Evolutionary conservation across 2,329 filamentous ascomycete species (phyloP), one percentile per base, ranked within the genome.

Genomic region (Trichophyton verrucosum): DNA sequence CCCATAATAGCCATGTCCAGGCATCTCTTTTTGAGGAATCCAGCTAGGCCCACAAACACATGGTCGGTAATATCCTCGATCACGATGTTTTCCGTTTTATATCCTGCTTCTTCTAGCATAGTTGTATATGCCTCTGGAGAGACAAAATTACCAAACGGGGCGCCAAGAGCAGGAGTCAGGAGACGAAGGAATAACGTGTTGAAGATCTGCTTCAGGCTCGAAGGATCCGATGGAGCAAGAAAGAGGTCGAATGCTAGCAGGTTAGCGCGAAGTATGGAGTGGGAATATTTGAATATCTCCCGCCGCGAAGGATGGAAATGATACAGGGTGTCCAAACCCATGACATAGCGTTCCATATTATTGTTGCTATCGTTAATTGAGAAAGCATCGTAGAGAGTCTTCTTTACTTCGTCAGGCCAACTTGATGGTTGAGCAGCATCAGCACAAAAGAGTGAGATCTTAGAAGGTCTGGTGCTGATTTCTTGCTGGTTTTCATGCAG

Each of bases 211-310:
- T 65, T 63, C 46, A 62, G 30, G 8, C 24, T 11, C 3, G 65
- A 62, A 15, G 71, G 67, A 3, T 60, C 20, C 30, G 57, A 20
- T 11, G 62, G 59, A 6, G 62, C 59, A n/a, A 73, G 71, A 1
- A 82, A 65, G 1, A 84, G 72, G 61, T 84, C 82, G 62, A 83
- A 84, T 0, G 78, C 80, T 77, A 82, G 81, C 58, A 81, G 68
- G 0, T 78, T 76, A 1, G 81, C 80, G 2, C 73, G 65, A 0
- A 83, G 71, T 0, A 68, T 68, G 2, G 64, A 66, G 3, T 72
- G 69, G 0, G 78, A 74, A 49, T 78, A 72, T 6, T 69, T 61
- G 13, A 83, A 74, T 1, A 82, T 66, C 0, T 77, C 75, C 60
- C 69, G 72, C 13, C 81, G 72, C 0, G 80, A 82, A 0, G 81